Conservation (phyloP, 768 basidiomycete genomes). For the Termitomyces bulborhizus region DNA sequence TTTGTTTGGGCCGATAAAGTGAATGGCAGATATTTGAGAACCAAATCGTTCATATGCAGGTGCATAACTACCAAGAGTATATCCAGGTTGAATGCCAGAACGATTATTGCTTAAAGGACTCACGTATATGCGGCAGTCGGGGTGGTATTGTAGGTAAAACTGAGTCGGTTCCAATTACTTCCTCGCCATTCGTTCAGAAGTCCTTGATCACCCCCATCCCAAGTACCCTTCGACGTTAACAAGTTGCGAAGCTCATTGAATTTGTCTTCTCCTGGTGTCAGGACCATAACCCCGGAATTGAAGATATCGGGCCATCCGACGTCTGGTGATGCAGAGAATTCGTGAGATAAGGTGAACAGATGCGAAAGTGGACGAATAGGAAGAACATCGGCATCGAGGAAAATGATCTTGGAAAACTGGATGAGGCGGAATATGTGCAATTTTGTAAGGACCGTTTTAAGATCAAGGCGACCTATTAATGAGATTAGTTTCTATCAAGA, state of each 20-base stretch:
- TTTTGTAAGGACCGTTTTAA: conserved; percentile 92
- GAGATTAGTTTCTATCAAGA: conserved; percentile 3
- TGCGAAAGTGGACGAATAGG: conserved; percentile 86
- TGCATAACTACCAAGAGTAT: conserved; percentile 61
- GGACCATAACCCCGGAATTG: conserved; percentile 93
- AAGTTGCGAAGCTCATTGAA: conserved; percentile 70
- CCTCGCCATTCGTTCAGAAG: conserved; percentile 94
- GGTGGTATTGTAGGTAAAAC: conserved; percentile 97
- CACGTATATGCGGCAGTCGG: conserved; percentile 96
- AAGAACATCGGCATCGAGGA: conserved; percentile 90
- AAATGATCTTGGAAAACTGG: conserved; percentile 81
- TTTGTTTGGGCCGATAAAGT: conserved; percentile 95
- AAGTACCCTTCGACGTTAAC: conserved; percentile 74
- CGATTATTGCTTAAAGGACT: conserved; percentile 28
- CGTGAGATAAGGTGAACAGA: conserved; percentile 76
- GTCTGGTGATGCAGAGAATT: conserved; percentile 93
- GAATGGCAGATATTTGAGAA: conserved; percentile 76
- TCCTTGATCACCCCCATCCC: conserved; percentile 99
- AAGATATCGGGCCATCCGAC: conserved; percentile 99
- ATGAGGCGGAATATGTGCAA: conserved; percentile 91
- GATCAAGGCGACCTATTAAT: conserved; percentile 82
- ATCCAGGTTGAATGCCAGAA: conserved; percentile 21
- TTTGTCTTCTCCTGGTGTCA: conserved; percentile 76
- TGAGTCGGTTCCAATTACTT: conserved; percentile 83
- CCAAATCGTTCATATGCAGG: conserved; percentile 96